phyloP scores from a whole-genome alignment of 805 yeast species.

The Sungouiozyma ichnusensis region DNA sequence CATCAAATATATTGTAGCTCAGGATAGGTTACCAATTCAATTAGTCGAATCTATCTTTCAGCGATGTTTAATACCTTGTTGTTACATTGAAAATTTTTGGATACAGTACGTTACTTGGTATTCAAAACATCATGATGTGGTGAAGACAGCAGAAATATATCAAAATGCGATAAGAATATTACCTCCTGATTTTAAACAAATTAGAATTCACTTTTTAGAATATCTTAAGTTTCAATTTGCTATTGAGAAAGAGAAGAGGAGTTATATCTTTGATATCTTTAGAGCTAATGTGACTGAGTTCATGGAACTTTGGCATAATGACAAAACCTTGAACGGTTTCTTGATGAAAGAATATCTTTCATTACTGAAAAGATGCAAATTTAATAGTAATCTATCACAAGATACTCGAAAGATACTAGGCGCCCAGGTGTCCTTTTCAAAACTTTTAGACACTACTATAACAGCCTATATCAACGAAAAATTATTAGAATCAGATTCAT shows the following conservation, averaged over 20 bases:
- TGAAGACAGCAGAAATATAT: conserved; percentile 36
- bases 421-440: conserved; percentile 16
- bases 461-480: conserved; percentile 15
- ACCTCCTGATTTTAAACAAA: conserved; percentile 21
- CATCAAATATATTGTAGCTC: conserved; percentile 40
- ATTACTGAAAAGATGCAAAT: conserved; percentile 15
- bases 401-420: conserved; percentile 10
- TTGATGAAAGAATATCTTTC: conserved; percentile 16
- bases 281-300: conserved; percentile 8
- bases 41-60: conserved; percentile 48
- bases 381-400: conserved; percentile 12
- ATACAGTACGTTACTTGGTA: conserved; percentile 46
- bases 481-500: conserved; percentile 7
- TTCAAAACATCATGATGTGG: conserved; percentile 7
- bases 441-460: conserved; percentile 17
- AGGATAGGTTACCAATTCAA: conserved; percentile 18
- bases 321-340: conserved; percentile 2
- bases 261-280: conserved; percentile 8
- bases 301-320: conserved; percentile 13
- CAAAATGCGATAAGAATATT: conserved; percentile 39
- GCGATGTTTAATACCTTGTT: conserved; percentile 62
- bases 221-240: conserved; percentile 12
- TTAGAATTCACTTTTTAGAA: conserved; percentile 12
- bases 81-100: conserved; percentile 57
- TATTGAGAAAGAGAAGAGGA: conserved; percentile 5